Evolutionary conservation across 2,329 filamentous ascomycete species (phyloP), one percentile per base, ranked within the genome.

Genomic region (Raffaelea albimanens): DNA sequence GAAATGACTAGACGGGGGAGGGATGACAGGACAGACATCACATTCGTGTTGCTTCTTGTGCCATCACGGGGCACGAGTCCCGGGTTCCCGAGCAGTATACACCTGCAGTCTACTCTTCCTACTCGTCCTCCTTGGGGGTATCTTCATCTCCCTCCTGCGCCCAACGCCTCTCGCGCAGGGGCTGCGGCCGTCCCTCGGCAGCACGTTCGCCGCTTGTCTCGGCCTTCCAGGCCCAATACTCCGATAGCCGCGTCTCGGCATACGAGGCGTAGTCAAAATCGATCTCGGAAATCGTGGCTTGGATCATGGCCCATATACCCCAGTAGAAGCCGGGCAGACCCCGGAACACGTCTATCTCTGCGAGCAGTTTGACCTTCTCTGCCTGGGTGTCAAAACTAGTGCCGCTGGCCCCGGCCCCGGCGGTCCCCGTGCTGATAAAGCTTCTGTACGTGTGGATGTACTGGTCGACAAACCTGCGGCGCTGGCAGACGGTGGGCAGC

Each of bases 191-290:
- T n/a, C 67, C 70, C 4, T 63, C 55, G 2, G 60, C 61, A 20
- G 57, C 58, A 42, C 86, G 75, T 51, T 72, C 78, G 8, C 84
- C 85, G 49, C 83, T 77, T 20, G 70, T 66, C 63, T 91, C 86
- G 41, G 75, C 81, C 61, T 90, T 87, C 88, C 88, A 96, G 4
- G 84, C 88, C 77, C 84, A 95, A 67, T 96, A 97, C 68, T 97
- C 93, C 44, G 85, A 83, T 5, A 98, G 71, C 47, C 93, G 76
- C 16, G 84, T 67, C 64, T 96, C 87, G 11, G 93, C 91, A 63
- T 97, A 98, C 9, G 77, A 80, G 40, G 88, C 87, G 62, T 98
- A 98, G 67, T 98, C 90, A 61, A 98, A 98, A 61, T 96, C 87
- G 58, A 98, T 98, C 54, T 91, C 80, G 11, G 87, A 95, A 55